Evolutionary conservation across 2,329 filamentous ascomycete genomes (phyloP), one percentile per base, ranked within the genome.

Genomic region (Neobulgaria alba): DNA sequence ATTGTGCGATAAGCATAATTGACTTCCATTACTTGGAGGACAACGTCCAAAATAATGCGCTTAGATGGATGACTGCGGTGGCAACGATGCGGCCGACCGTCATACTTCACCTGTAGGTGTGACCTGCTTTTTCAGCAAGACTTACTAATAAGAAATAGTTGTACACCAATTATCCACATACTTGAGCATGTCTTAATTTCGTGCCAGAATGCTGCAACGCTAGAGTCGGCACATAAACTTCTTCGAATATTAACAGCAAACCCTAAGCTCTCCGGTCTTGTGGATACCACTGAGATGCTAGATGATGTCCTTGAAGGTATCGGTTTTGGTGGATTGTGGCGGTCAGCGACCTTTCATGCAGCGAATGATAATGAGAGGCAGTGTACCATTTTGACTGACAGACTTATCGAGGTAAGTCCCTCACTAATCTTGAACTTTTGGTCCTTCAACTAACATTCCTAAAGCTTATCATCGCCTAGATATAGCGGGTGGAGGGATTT

Each of bases 21-120:
- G 79, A 84, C 54, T 83, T 84, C 52, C 71, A 74, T 41, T 73
- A 73, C 42, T 62, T 82, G 5, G 79, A 83, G 42, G 77, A 82
- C 41, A 64, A 66, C 2, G 67, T 78, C 14, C 79, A 83, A 55
- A 70, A 72, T 32, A 67, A 75, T 10, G 73, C 67, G 12, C 61
- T 84, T 3, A 56, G 64, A 12, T 81, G 78, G 75, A 65, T 84
- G 26, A 75, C 73, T 38, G 65, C 71, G 36, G 59, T 83, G 19
- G 76, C 77, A 3, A 52, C 57, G 8, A 65, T 65, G 15, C 65
- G 78, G 16, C 75, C 77, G 2, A 61, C 65, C 5, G 76, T 82
- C 7, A 65, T 81, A 17, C 51, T 73, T 33, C 68, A 75, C 44
- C 56, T 84, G 73, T 81, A 60, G 67, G 73, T 65, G 16, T 26